Evolutionary conservation across 192 early-diverging fungal species (phyloP), one percentile per base, ranked within the genome.

Genomic region (Diversispora epigaea): DNA sequence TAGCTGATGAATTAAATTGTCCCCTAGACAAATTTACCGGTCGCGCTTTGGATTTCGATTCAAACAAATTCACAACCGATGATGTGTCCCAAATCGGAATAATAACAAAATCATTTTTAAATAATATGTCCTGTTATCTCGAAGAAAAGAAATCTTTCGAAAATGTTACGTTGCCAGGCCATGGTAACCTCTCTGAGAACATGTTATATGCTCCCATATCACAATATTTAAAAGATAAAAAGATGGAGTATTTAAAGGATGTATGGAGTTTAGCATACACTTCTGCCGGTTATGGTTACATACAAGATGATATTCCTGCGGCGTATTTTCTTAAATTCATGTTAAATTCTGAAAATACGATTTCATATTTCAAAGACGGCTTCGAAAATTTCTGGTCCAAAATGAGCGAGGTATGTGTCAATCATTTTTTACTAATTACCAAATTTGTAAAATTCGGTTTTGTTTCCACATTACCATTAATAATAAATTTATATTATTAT

Each of bases 191-290:
- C 17, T 58, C 55, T 22, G 70, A 72, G 43, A 7, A 43, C 12
- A 9, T 58, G n/a, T 7, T 72, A 15, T 72, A 58, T 9, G 54
- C 70, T 0, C 70, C 70, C 9, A 72, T 72, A 12, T 6, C 40
- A 11, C 70, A 72, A 46, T 72, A 58, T 22, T 49, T 72, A 32
- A 72, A 57, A n/a, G 70, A 45, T 5, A 15, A 43, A 10, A 41
- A 72, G 6, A 41, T 72, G 54, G 39, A 56, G 0, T 72, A 72
- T 57, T 40, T 72, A 32, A 55, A 46, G 14, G 70, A 72, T 12
- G 70, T 55, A 12, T 72, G 70, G 70, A 19, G 15, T 58, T 60
- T 72, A 17, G 70, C 70, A 43, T 72, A 58, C 17, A 72, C 70
- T 17, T 58, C 54, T 44, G 70, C 70, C 41, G 70, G 70, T 3